Conservation (phyloP, 768 basidiomycete species). For the Psilocybe tampanensis region DNA sequence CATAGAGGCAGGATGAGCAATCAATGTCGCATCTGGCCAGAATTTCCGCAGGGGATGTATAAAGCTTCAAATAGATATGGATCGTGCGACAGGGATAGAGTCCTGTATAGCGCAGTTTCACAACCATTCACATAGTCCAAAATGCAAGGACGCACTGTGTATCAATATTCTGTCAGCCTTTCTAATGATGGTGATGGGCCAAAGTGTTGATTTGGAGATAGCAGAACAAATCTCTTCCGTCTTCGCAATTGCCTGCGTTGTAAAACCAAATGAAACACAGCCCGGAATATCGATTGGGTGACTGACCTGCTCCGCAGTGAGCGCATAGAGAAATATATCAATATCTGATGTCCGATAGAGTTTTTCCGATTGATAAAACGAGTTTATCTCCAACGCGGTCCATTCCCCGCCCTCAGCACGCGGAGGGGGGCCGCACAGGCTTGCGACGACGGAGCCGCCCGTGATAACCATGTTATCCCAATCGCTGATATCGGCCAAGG, state of each 20-base stretch:
- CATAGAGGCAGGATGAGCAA: conserved; percentile 39
- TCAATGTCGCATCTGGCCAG: conserved; percentile 55
- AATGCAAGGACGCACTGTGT: conserved; percentile 33
- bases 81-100: conserved; percentile 31
- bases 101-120: background rate
- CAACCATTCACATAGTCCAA: background rate
- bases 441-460: conserved; percentile 48
- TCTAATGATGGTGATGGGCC: conserved; percentile 50
- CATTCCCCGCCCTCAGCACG: background rate
- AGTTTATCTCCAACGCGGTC: conserved; percentile 22
- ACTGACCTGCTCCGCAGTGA: conserved; percentile 25
- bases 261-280: too few relatives aligned
- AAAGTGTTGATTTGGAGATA: conserved; percentile 47
- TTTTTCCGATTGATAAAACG: conserved; percentile 36
- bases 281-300: background rate
- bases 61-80: conserved; percentile 51
- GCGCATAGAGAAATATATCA: conserved; percentile 48
- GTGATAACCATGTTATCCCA: conserved; percentile 52
- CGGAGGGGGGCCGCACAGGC: conserved; percentile 28
- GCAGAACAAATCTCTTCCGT: conserved; percentile 45
- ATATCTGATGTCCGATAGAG: conserved; percentile 45
- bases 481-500: conserved; percentile 39
- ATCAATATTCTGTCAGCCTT: conserved; percentile 52
- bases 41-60: conserved; percentile 50
- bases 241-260: conserved; percentile 42